Base-by-base conservation (phyloP, 345 rosid genomes). In the Dovyalis caffra region DNA sequence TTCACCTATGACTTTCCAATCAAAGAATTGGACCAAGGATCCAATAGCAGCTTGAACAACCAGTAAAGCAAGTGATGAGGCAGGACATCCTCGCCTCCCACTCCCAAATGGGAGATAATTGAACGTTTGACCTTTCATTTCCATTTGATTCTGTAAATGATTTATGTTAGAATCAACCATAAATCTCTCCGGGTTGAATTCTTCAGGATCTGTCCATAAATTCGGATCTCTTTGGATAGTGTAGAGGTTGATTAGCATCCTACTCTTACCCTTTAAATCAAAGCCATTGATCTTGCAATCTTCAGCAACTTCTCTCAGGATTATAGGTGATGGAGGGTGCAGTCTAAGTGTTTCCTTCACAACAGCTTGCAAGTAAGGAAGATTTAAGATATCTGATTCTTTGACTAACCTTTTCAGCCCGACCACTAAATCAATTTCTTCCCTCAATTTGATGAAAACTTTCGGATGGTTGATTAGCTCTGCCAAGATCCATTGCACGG, bases 1-100 rank as follows among this genome's bases (percentile, higher is more conserved):
- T 23, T 61, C 69, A 16, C 58, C 76, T 29, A 28, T 63, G 26
- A 72, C 11, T 32, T 72, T 6, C 76, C 76, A 72, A n/a, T 73
- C 76, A 61, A 73, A 73, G 47, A 69, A 73, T 9, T 73, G 76
- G 28, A 73, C 63, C 69, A 73, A n/a, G 31, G 69, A 58, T 34
- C 32, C 76, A 64, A 64, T 60, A 31, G 76, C 34, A 14, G 40
- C 0, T 20, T 73, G 69, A 38, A 47, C 8, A 31, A 64, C 16
- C 8, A 23, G 1, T 25, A 29, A 63, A 40, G 69, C 69, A 31
- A 63, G 32, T 4, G 76, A 73, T 43, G 28, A 29, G 15, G 69
- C 76, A 6, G 69, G 69, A 32, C 62, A 73, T 21, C 8, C 62
- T 5, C 69, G 69, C 3, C 76, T n/a, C 12, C 76, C 76, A 18